Percentiles rank a stretch among this genome's conserved stretches.
Evolutionary conservation across 768 basidiomycete species (phyloP).

Genomic region (Trametes punicea): DNA sequence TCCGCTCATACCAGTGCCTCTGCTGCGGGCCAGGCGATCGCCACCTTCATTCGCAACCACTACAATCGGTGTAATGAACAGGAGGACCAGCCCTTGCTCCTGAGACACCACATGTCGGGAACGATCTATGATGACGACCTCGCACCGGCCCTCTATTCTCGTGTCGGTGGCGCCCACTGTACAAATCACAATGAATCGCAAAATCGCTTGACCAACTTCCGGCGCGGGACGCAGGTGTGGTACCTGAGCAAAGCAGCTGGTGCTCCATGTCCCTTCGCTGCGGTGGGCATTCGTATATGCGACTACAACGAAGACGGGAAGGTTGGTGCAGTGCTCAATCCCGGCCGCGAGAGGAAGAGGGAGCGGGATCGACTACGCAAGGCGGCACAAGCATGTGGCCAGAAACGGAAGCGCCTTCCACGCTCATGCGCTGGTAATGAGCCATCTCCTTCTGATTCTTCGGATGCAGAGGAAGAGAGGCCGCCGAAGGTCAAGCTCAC

Average conservation of each 20-base stretch:
- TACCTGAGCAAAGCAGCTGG: conserved; percentile 75
- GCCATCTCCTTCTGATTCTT: conserved; percentile 23
- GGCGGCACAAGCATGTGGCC: conserved; percentile 40
- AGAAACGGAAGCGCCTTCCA: conserved; percentile 43
- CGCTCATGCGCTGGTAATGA: conserved; percentile 31
- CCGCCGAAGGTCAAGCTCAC: conserved; percentile 72
- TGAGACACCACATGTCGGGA: conserved; percentile 70
- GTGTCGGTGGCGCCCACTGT: conserved; percentile 59
- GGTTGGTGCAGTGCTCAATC: conserved; percentile 27
- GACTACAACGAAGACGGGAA: conserved; percentile 58
- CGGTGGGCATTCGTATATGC: conserved; percentile 68
- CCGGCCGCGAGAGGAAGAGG: conserved; percentile 30
- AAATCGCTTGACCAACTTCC: conserved; percentile 62
- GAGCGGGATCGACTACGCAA: conserved; percentile 29
- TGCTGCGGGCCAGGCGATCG: conserved; percentile 78
- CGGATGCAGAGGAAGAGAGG: conserved; percentile 34
- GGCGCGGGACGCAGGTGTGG: conserved; percentile 78
- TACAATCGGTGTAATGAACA: conserved; percentile 67
- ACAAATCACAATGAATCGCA: conserved; percentile 32
- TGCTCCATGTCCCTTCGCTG: conserved; percentile 70
- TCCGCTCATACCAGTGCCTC: conserved; percentile 48
- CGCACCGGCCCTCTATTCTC: conserved; percentile 65
- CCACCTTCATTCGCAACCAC: conserved; percentile 77
- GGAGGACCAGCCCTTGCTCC: conserved; percentile 70
- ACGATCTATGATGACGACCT: conserved; percentile 72